Evolutionary conservation across 805 yeast species (phyloP).

Genomic region (Spathaspora hagerdaliae): DNA sequence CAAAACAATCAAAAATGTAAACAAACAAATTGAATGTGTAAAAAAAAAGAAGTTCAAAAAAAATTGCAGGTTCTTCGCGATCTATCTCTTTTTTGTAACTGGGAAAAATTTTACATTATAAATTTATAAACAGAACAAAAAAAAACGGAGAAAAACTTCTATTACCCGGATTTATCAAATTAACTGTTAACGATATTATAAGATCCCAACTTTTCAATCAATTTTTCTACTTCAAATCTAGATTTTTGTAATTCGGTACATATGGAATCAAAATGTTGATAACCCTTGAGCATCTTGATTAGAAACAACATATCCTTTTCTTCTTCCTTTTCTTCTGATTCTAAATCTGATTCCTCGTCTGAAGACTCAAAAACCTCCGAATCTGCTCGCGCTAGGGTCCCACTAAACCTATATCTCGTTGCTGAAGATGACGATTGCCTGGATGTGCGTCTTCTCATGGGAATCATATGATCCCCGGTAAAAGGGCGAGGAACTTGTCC

Average conservation of each 20-base stretch:
- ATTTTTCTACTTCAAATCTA: slow-evolving; percentile 49
- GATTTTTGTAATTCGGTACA: slow-evolving; percentile 66
- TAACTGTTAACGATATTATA: slow-evolving; percentile 32
- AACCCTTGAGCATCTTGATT: slow-evolving; percentile 44
- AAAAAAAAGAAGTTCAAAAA: neutral
- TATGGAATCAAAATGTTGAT: slow-evolving; percentile 58
- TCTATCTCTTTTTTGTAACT: too few species aligned
- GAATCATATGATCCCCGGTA: neutral
- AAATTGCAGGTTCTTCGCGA: neutral
- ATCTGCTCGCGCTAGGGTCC: neutral
- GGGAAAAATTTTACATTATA: too few species aligned
- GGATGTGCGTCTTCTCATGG: neutral
- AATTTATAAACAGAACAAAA: too few species aligned
- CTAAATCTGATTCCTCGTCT: slow-evolving; percentile 12
- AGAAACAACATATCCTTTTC: slow-evolving; percentile 31
- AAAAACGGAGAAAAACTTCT: neutral
- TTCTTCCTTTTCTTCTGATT: slow-evolving; percentile 6
- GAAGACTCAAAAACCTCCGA: neutral
- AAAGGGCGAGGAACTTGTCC: neutral
- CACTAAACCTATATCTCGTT: neutral
- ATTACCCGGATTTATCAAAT: slow-evolving; percentile 3
- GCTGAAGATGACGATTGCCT: neutral
- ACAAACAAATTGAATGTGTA: slow-evolving; percentile 4
- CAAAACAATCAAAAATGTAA: slow-evolving; percentile 6
- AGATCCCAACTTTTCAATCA: slow-evolving; percentile 36